Conservation (phyloP, 768 basidiomycete species). For the Kwoniella bestiolae region DNA sequence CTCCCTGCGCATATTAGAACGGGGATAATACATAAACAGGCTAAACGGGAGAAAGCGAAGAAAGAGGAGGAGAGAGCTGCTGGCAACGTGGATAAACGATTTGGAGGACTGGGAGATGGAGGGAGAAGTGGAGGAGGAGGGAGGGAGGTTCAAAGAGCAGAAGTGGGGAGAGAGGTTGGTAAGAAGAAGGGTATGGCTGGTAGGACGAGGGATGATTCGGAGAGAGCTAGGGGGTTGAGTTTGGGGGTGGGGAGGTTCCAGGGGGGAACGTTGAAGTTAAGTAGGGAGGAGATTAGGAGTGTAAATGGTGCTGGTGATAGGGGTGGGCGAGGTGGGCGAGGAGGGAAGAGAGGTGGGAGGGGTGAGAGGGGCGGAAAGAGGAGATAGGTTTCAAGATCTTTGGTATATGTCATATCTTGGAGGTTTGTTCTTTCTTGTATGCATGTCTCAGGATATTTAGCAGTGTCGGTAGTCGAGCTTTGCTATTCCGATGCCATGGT, state of each 20-base stretch:
- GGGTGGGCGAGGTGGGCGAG: constrained; percentile 12
- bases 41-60: constrained; percentile 34
- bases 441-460: background rate
- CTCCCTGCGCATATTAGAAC: constrained; percentile 52
- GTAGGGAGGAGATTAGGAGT: constrained; percentile 52
- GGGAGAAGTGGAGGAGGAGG: constrained; percentile 24
- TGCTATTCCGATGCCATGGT: no score
- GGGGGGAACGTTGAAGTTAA: constrained; percentile 53
- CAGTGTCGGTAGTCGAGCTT: no score
- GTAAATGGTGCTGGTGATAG: constrained; percentile 30
- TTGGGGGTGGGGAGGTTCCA: constrained; percentile 56
- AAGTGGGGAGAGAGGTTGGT: constrained; percentile 16
- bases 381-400: background rate
- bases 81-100: constrained; percentile 45
- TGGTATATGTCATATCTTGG: no score
- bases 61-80: constrained; percentile 44
- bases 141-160: constrained; percentile 28
- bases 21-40: constrained; percentile 49
- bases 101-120: constrained; percentile 41
- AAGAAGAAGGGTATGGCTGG: constrained; percentile 41
- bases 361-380: constrained; percentile 15
- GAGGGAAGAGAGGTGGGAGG: constrained; percentile 17
- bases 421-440: background rate
- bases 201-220: constrained; percentile 40
- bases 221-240: constrained; percentile 48